phyloP scores from a whole-genome alignment of 306 rosid species.

The Hippophae tibetana region DNA sequence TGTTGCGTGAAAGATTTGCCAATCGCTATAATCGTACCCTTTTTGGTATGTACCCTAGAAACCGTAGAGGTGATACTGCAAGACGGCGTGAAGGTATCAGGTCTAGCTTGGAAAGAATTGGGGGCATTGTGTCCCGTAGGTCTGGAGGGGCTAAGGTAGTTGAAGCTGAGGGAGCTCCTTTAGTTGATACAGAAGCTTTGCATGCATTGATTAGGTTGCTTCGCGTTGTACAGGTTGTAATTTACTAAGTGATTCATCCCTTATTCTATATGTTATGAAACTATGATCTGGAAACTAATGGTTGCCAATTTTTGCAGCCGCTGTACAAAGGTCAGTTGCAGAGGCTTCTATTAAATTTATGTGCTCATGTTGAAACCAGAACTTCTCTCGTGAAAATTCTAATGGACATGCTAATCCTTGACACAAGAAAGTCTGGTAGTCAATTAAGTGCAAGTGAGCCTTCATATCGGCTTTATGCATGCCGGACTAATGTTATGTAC shows the following conservation, averaged over 20 bases:
- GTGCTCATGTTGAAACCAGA: slow-evolving; percentile 82
- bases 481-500: slow-evolving; percentile 82
- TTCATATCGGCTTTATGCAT: slow-evolving; percentile 75
- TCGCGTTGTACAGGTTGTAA: slow-evolving; percentile 74
- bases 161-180: slow-evolving; percentile 92
- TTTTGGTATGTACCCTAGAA: slow-evolving; percentile 87
- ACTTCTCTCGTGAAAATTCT: slow-evolving; percentile 72
- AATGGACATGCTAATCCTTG: slow-evolving; percentile 80
- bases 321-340: slow-evolving; percentile 90
- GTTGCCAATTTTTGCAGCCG: slow-evolving; percentile 51
- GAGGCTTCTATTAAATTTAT: slow-evolving; percentile 87
- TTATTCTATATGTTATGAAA: slow-evolving; percentile 5
- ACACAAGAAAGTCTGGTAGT: slow-evolving; percentile 49
- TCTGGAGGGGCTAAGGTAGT: slow-evolving; percentile 59
- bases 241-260: background rate
- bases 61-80: slow-evolving; percentile 84
- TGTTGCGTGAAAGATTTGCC: slow-evolving; percentile 94
- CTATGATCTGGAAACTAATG: slow-evolving; percentile 13
- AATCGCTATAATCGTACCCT: slow-evolving; percentile 82
- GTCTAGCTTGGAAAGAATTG: slow-evolving; percentile 55
- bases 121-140: slow-evolving; percentile 63
- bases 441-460: slow-evolving; percentile 40
- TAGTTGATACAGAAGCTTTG: slow-evolving; percentile 74
- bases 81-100: slow-evolving; percentile 72
- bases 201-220: slow-evolving; percentile 78